Evolutionary conservation across 805 yeast genomes (phyloP).

Genomic region (Jamesozyma piceae): DNA sequence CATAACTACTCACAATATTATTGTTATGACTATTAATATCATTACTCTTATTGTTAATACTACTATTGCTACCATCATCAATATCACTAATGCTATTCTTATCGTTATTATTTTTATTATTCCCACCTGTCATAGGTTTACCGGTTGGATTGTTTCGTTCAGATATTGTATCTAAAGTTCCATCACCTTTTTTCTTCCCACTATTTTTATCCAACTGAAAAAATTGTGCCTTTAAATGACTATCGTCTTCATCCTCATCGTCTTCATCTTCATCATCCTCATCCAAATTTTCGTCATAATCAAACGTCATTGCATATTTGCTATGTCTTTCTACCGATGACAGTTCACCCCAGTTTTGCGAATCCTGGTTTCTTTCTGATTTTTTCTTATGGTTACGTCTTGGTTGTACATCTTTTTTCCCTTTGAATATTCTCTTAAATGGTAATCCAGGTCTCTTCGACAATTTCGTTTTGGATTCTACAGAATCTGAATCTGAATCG

Average conservation of each 20-base stretch:
- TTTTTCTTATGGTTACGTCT: not conserved
- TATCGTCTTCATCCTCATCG: conserved; percentile 24
- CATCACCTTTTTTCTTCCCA: not conserved
- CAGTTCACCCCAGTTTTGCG: not conserved
- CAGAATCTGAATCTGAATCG: conserved; percentile 10
- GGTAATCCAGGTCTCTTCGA: conserved; percentile 11
- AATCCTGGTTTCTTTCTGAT: not conserved
- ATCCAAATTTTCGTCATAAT: conserved; percentile 25
- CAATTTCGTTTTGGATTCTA: conserved; percentile 8
- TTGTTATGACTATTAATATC: conserved; percentile 1
- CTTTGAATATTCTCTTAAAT: conserved; percentile 21
- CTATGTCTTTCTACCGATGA: conserved; percentile 1
- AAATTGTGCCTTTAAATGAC: conserved; percentile 17
- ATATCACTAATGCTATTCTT: not conserved
- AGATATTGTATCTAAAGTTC: not conserved
- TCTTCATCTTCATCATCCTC: conserved; percentile 30
- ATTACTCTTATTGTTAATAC: not conserved
- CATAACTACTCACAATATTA: not conserved
- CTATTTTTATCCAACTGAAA: conserved; percentile 13
- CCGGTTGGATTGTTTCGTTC: not conserved
- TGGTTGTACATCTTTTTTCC: conserved; percentile 10
- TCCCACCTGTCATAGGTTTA: not conserved
- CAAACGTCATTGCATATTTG: conserved; percentile 23
- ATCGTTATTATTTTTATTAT: not conserved
- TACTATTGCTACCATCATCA: not conserved